A percentile compares a stretch with the other conserved stretches of the same genome.
Evolutionary conservation across 2,329 filamentous ascomycete species (phyloP).

Genomic region (Huntiella abstrusa): DNA sequence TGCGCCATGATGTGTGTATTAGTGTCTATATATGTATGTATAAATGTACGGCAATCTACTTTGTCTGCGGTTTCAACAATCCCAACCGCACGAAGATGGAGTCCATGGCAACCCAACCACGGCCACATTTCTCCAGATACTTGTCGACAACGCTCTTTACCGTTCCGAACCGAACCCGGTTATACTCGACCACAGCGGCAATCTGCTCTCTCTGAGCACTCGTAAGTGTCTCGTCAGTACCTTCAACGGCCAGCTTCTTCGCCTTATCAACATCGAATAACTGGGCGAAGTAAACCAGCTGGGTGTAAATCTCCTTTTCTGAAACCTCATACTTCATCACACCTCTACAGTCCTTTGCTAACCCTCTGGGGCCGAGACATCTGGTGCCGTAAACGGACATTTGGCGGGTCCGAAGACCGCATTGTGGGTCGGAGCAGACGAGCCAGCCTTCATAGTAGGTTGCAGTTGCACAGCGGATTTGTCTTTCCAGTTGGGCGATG

Average conservation of each 20-base stretch:
- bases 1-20: not conserved
- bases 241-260: conserved; percentile 27
- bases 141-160: conserved; percentile 59
- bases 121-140: conserved; percentile 76
- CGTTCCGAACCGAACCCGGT: conserved; percentile 58
- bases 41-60: not conserved
- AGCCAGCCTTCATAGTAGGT: conserved; percentile 89
- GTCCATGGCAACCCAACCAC: conserved; percentile 91
- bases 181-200: conserved; percentile 58
- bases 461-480: conserved; percentile 59
- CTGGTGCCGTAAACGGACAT: conserved; percentile 84
- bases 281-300: conserved; percentile 69
- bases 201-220: conserved; percentile 45
- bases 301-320: conserved; percentile 87
- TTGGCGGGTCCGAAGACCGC: conserved; percentile 70
- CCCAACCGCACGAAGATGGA: conserved; percentile 56
- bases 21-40: conserved; percentile 2
- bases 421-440: conserved; percentile 73
- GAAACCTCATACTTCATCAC: conserved; percentile 74
- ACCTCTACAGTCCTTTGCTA: conserved; percentile 68
- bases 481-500: conserved; percentile 70
- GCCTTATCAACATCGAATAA: conserved; percentile 85
- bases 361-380: conserved; percentile 72
- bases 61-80: conserved; percentile 18
- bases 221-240: conserved; percentile 19